Base-by-base conservation (phyloP, 2,329 filamentous ascomycete genomes). In the Penicillium sp. region DNA sequence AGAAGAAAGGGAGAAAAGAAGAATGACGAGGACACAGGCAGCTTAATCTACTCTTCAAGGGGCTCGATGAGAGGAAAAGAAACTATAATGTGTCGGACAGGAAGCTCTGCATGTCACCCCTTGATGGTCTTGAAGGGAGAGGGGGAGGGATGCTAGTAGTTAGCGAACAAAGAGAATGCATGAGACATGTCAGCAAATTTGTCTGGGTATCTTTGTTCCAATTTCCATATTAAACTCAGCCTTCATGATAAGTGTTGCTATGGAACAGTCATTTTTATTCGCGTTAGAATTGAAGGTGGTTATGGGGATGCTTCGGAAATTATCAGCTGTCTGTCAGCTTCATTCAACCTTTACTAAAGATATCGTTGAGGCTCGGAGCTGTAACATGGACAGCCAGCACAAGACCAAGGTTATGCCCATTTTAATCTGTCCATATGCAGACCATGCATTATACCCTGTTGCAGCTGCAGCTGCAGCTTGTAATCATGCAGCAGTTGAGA, bases 121-220 rank as follows among this genome's bases (percentile, higher is more conserved):
- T 73, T 72, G 71, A 70, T 73, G 60, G 62, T 61, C 58, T 67
- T 50, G 57, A 59, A 54, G 41, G 48, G 61, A 70, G 71, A 69
- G 58, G 58, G 19, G 45, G 23, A 62, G 52, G 45, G 61, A 60
- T 56, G 53, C 44, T 19, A 17, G 50, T 30, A 17, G 50, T 30
- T 17, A 26, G 31, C 56, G 7, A 52, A 52, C 56, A 58, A 58
- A 58, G 56, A 38, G 56, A 58, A 58, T 58, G 56, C 56, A 52
- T 52, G 13, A 46, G 56, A 58, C 48, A 38, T 52, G 56, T 52
- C 56, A 58, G 48, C 47, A 52, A 31, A 13, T 11, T 44, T 44
- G 5, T 46, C 17, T 35, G 35, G 38, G 7, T n/a, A 23, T 44
- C 56, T 58, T 58, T 58, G 56, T 58, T 47, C 21, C 9, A n/a